Percentiles rank a stretch among this genome's conserved stretches.
phyloP scores from a whole-genome alignment of 2,329 filamentous ascomycete genomes.

The Penicillium paneum region DNA sequence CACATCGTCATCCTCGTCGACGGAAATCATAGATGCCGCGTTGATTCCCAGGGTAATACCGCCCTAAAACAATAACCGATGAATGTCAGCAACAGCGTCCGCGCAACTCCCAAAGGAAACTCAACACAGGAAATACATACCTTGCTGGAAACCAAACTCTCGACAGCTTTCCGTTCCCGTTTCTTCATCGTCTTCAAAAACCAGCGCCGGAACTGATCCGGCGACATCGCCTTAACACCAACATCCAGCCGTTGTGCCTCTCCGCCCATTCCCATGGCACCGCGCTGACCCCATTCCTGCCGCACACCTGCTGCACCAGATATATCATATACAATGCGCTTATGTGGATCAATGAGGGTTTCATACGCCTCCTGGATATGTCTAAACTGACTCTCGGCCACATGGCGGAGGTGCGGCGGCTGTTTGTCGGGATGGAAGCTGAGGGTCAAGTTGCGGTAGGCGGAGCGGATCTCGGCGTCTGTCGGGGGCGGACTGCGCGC shows the following conservation, averaged over 20 bases:
- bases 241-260: slow-evolving; percentile 32
- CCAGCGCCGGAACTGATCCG: slow-evolving; percentile 42
- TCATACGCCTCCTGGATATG: slow-evolving; percentile 43
- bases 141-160: slow-evolving; percentile 37
- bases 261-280: slow-evolving; percentile 32
- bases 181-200: slow-evolving; percentile 42
- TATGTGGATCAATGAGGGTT: slow-evolving; percentile 41
- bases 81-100: slow-evolving; percentile 9
- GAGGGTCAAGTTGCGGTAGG: slow-evolving; percentile 43
- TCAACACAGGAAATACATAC: slow-evolving; percentile 26
- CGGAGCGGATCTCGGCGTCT: slow-evolving; percentile 42
- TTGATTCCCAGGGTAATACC: slow-evolving; percentile 35
- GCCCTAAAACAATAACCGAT: slow-evolving; percentile 22
- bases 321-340: slow-evolving; percentile 44
- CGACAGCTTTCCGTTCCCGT: slow-evolving; percentile 36
- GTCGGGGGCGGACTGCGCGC: slow-evolving; percentile 40
- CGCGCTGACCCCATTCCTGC: slow-evolving; percentile 36
- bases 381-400: slow-evolving; percentile 39
- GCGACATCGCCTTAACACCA: slow-evolving; percentile 38
- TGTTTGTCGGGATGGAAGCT: slow-evolving; percentile 49
- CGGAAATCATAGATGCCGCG: slow-evolving; percentile 33
- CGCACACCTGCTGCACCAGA: slow-evolving; percentile 42
- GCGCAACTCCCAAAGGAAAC: neutral
- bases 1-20: slow-evolving; percentile 30
- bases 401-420: slow-evolving; percentile 36